A percentile compares a stretch with the other conserved stretches of the same genome.
These are phyloP conservation scores for Phytophthora vignae DNA, from an alignment of 352 stramenopile species.

Conservation along the genomic window DNA sequence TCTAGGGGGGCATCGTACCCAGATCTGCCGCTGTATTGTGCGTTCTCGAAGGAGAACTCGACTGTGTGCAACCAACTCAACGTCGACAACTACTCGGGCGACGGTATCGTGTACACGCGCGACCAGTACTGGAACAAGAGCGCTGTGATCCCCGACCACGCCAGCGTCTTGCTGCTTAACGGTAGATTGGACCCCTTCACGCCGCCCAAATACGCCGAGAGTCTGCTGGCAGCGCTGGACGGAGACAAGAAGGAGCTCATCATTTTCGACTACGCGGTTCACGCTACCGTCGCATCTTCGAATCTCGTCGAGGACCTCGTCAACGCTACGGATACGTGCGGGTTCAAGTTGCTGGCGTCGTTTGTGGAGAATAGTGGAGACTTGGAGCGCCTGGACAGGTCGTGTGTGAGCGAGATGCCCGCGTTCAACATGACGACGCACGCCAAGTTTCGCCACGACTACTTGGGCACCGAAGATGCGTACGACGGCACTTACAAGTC, in stretches of 20 bases:
- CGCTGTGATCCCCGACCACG: neutral
- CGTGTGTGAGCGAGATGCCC: neutral
- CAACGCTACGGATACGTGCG: neutral
- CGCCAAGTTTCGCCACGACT: neutral
- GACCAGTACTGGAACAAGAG: constrained; percentile 2
- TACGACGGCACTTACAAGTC: neutral
- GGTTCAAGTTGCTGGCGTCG: neutral
- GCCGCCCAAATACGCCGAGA: neutral
- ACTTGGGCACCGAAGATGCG: neutral
- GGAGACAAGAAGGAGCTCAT: neutral
- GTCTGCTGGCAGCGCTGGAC: neutral
- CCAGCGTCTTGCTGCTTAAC: neutral
- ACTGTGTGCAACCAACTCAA: neutral
- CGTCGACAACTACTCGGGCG: neutral
- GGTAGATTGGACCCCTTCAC: neutral
- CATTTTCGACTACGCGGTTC: neutral
- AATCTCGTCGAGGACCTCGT: neutral
- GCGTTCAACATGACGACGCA: neutral
- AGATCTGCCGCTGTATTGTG: neutral
- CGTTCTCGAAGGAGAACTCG: neutral
- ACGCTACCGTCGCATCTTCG: neutral
- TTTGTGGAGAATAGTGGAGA: neutral
- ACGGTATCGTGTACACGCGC: neutral
- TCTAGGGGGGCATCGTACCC: neutral
- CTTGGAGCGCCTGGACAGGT: neutral